Evolutionary conservation across 176 grass and related monocot species (phyloP).

Genomic region (Rhynchospora pubera): DNA sequence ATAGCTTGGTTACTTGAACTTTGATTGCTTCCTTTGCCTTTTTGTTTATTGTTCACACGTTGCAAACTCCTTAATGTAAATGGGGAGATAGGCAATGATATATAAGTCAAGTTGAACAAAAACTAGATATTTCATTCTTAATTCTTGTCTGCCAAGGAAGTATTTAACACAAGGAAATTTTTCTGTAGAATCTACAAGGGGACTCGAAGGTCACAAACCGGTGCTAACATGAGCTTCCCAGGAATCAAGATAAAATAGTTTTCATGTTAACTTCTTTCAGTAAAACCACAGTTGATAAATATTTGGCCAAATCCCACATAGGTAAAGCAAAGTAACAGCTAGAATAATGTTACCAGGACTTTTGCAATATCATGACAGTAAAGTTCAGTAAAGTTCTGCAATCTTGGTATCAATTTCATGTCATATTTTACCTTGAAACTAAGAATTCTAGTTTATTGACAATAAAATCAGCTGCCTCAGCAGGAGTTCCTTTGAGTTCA

Average conservation of each 20-base stretch:
- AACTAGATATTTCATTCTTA: not conserved
- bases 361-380: not conserved
- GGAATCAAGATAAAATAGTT: not conserved
- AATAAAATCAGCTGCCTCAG: slow-evolving; percentile 62
- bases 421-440: slow-evolving; percentile 64
- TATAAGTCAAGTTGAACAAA: not conserved
- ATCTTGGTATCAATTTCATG: not conserved
- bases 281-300: not conserved
- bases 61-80: not conserved
- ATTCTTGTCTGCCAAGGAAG: not conserved
- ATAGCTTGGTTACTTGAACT: not conserved
- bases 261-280: not conserved
- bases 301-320: not conserved
- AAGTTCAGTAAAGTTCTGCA: not conserved
- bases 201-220: not conserved
- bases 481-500: slow-evolving; percentile 46
- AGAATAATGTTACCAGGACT: slow-evolving; percentile 13
- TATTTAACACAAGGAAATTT: not conserved
- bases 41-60: not conserved
- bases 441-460: slow-evolving; percentile 82
- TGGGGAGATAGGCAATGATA: not conserved
- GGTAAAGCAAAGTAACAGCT: not conserved
- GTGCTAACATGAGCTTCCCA: not conserved
- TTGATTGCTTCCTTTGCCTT: not conserved
- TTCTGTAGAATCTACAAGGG: not conserved